A percentile compares a stretch with the other conserved stretches of the same genome.
Conservation (phyloP, 306 rosid genomes). For the Malus orientalis region DNA sequence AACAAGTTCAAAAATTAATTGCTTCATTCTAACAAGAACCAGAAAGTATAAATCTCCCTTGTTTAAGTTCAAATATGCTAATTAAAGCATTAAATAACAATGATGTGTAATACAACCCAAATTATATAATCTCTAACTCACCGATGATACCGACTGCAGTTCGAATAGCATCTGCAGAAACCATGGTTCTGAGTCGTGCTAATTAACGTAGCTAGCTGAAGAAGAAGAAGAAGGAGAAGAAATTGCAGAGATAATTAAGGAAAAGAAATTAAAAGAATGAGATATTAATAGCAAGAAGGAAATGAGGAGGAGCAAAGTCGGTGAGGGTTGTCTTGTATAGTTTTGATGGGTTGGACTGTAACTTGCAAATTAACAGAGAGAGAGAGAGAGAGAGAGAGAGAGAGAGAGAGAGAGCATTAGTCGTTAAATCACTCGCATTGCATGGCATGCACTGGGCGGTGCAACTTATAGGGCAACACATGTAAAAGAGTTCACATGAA, state of each 20-base stretch:
- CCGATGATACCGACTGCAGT: slow-evolving; percentile 66
- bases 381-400: too few species aligned
- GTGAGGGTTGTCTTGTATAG: neutral
- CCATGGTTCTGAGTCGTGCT: slow-evolving; percentile 28
- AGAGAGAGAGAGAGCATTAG: neutral
- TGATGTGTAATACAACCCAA: neutral
- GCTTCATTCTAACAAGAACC: neutral
- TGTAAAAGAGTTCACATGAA: slow-evolving; percentile 17
- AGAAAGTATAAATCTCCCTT: neutral
- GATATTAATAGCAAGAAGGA: neutral
- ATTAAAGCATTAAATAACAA: neutral
- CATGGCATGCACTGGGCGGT: slow-evolving; percentile 38
- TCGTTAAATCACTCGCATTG: slow-evolving; percentile 43
- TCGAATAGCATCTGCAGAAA: slow-evolving; percentile 56
- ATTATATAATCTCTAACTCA: neutral
- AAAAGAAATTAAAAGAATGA: neutral
- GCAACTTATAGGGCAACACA: slow-evolving; percentile 18
- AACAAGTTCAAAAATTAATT: neutral
- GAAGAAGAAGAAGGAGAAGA: neutral
- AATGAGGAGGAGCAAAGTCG: neutral
- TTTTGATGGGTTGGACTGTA: neutral
- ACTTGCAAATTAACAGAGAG: neutral
- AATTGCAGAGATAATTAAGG: neutral
- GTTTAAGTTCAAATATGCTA: neutral
- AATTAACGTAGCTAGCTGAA: neutral